Evolutionary conservation across 306 rosid species (phyloP), one percentile per base, ranked within the genome.

Genomic region (Rosa chinensis): DNA sequence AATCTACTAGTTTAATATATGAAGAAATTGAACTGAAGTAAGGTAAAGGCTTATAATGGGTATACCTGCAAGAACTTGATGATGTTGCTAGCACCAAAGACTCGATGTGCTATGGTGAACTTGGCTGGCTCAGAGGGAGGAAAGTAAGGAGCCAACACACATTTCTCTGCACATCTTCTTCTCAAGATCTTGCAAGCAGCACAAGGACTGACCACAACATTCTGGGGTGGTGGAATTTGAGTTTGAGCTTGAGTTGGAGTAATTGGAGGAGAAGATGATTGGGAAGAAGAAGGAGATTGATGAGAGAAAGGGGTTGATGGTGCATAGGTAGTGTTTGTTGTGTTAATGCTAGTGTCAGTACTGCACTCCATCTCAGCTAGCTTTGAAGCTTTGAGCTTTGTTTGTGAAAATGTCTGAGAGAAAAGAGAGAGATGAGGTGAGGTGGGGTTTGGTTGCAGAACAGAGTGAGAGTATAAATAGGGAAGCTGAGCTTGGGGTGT

Each of bases 31-130:
- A 63, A 63, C 21, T 17, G 12, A 66, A 35, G 5, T 7, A n/a
- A 66, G 39, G 64, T 58, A 21, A 32, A 62, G 13, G 40, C 14
- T 66, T 62, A 12, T 13, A 18, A 6, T 13, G 32, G 74, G 52
- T 4, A 14, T 73, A 94, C 98, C 98, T 94, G 98, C 79, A 94
- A 84, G 86, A 90, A 87, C 86, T 94, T 94, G 88, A 92, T 94
- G 90, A 94, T 92, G 80, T 94, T 94, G 82, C 98, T 94, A 1
- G 98, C 97, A 13, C 98, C 98, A 52, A 92, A 94, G 58, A 94
- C 98, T 5, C 97, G 78, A 50, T 94, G 98, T 8, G 97, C 98
- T 43, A 79, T 94, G 86, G 98, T 90, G 49, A 94, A 94, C 89
- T 94, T 92, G 84, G 91, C 81, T 5, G 98, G 97, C 12, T 94